A percentile compares a stretch with the other conserved stretches of the same genome.
Conservation (phyloP, 2,329 filamentous ascomycete genomes). For the Cladosporium sp. region DNA sequence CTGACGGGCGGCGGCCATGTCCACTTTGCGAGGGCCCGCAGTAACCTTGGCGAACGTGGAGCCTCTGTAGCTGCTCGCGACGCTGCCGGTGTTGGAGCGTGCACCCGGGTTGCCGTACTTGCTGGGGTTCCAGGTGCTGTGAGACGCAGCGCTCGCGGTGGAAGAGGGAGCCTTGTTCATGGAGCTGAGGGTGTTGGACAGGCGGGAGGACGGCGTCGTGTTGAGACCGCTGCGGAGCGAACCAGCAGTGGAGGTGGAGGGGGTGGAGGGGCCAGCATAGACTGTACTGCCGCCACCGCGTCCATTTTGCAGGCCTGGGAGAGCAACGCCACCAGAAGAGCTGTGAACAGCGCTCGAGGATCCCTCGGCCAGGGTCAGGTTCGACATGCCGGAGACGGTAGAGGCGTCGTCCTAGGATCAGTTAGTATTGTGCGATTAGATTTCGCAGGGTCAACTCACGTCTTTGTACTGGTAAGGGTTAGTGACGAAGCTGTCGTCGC, state of each 20-base stretch:
- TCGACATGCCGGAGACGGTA: not conserved
- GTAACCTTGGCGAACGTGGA: not conserved
- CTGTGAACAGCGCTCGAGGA: not conserved
- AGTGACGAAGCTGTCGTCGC: not conserved
- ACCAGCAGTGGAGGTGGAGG: not conserved
- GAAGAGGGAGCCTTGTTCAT: not conserved
- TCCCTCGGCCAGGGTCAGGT: not conserved
- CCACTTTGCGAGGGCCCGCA: not conserved
- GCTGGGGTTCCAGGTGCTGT: not conserved
- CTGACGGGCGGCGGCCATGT: constrained; percentile 2
- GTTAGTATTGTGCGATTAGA: not conserved
- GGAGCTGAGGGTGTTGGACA: not conserved
- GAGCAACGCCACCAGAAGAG: not conserved
- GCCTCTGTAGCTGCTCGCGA: not conserved
- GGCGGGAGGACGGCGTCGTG: not conserved
- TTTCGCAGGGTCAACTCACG: not conserved
- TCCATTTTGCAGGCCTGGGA: not conserved
- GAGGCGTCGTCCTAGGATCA: not conserved
- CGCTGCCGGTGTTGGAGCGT: not conserved
- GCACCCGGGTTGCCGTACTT: not conserved
- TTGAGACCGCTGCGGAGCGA: not conserved
- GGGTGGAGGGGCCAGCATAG: not conserved
- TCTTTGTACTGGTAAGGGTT: not conserved
- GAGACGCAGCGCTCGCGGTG: no score
- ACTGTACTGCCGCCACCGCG: not conserved